Base-by-base conservation (phyloP, 805 yeast genomes). In the Yarrowia sp. region DNA sequence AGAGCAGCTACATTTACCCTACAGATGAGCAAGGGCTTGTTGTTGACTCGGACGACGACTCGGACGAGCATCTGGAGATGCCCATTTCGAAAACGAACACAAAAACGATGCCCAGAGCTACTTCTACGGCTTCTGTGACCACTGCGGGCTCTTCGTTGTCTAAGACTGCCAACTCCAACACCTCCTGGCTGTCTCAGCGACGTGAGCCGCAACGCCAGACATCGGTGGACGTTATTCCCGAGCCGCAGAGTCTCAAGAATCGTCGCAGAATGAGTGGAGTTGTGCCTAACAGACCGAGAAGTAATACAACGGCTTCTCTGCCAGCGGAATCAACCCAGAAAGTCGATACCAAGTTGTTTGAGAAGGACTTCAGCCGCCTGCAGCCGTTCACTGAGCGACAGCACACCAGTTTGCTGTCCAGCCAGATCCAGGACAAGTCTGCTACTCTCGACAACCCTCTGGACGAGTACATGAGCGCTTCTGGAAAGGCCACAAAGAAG, bases 401-500 rank as follows among this genome's bases (percentile, higher is more conserved):
- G 7, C 31, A 24, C 14, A 22, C 42, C 22, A 32, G 39, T 47
- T 16, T 51, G 24, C 18, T 51, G 33, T 51, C 58, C 16, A 21
- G 31, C 7, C 69, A 71, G 27, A 72, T 74, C 36, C 63, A 63
- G 38, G 70, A 68, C 36, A 70, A 70, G 44, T 70, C 70, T 46
- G 64, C 71, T 7, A 61, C 67, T 3, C 69, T 67, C 25, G 71
- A 69, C 35, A 68, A 73, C 59, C 77, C 76, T 2, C 65, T 74
- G 21, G 77, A 74, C 53, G 70, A 69, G 56, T 74, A 68, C 65
- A 67, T 71, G 10, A 67, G 69, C 14, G 74, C 73, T 1, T 73
- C 76, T 13, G 77, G 77, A 27, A 68, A 67, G 46, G 70, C 73
- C 27, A 72, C 71, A 39, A 68, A 68, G n/a, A 66, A 66, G 19